Conservation (phyloP, 805 yeast genomes). For the Vanderwaltozyma verrucispora region DNA sequence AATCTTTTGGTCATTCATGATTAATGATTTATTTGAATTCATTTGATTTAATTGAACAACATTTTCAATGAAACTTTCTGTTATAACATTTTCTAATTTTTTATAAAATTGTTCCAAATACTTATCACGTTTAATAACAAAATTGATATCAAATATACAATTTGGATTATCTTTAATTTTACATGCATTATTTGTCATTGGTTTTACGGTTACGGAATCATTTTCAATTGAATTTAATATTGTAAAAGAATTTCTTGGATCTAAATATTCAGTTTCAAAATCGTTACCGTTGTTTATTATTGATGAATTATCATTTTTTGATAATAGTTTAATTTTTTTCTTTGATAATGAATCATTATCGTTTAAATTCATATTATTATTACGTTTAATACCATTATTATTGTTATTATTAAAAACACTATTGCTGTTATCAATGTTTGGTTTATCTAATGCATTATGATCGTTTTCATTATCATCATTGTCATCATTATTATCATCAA, state of each 20-base stretch:
- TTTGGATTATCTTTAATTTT: conserved; percentile 1
- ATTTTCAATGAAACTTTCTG: conserved; percentile 6
- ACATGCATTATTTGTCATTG: background rate
- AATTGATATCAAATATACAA: conserved; percentile 12
- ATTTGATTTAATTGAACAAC: background rate
- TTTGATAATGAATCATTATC: background rate
- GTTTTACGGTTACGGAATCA: background rate
- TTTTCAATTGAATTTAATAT: conserved; percentile 1
- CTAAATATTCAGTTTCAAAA: conserved; percentile 11
- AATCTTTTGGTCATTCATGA: background rate
- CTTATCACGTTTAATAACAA: conserved; percentile 16
- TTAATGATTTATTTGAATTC: background rate
- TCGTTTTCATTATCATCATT: background rate
- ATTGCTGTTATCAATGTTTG: background rate
- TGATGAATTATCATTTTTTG: background rate
- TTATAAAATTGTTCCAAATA: conserved; percentile 15
- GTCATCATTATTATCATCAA: conserved; percentile 2
- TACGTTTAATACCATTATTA: too few species aligned
- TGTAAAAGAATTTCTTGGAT: conserved; percentile 7
- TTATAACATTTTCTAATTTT: conserved; percentile 8
- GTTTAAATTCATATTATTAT: too few species aligned
- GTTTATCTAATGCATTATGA: conserved; percentile 1
- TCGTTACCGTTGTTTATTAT: background rate
- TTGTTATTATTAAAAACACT: too few species aligned
- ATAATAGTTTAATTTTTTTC: conserved; percentile 1